phyloP scores from a whole-genome alignment of 352 stramenopile genomes.

The Globisporangium emineosum region DNA sequence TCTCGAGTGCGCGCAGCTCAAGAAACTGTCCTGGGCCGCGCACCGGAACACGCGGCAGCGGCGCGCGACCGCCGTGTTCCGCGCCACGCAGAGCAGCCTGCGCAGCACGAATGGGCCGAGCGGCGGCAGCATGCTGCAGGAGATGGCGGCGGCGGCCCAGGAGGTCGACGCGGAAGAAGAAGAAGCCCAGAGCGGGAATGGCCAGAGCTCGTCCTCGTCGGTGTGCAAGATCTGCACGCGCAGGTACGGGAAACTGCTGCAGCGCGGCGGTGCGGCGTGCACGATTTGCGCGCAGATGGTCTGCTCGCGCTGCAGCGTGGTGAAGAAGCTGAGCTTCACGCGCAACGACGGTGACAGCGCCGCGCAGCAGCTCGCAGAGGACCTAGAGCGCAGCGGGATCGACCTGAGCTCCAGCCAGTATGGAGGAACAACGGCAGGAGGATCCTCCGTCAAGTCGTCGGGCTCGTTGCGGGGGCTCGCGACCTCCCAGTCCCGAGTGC shows the following conservation, averaged over 20 bases:
- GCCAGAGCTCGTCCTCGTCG: background rate
- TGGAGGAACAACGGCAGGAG: background rate
- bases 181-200: background rate
- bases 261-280: constrained; percentile 26
- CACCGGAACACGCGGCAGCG: constrained; percentile 26
- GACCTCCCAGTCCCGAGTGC: constrained; percentile 5
- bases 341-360: constrained; percentile 12
- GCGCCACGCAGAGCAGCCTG: constrained; percentile 20
- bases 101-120: background rate
- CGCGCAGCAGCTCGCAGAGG: background rate
- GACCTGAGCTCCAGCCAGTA: background rate
- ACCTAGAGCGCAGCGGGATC: constrained; percentile 16
- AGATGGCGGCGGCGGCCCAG: constrained; percentile 22
- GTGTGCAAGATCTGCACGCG: constrained; percentile 17
- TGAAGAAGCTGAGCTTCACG: constrained; percentile 50
- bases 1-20: constrained; percentile 62
- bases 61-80: constrained; percentile 8
- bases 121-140: constrained; percentile 20
- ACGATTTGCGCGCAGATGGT: constrained; percentile 34
- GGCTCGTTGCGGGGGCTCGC: background rate
- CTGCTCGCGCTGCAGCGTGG: constrained; percentile 39
- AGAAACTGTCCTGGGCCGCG: constrained; percentile 47
- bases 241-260: constrained; percentile 22
- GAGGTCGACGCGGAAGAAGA: constrained; percentile 17
- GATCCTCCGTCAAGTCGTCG: constrained; percentile 8